Percentiles rank a stretch among this genome's conserved stretches.
Evolutionary conservation across 805 yeast species (phyloP).

Genomic region (Kodamaea hsintzibuensis): DNA sequence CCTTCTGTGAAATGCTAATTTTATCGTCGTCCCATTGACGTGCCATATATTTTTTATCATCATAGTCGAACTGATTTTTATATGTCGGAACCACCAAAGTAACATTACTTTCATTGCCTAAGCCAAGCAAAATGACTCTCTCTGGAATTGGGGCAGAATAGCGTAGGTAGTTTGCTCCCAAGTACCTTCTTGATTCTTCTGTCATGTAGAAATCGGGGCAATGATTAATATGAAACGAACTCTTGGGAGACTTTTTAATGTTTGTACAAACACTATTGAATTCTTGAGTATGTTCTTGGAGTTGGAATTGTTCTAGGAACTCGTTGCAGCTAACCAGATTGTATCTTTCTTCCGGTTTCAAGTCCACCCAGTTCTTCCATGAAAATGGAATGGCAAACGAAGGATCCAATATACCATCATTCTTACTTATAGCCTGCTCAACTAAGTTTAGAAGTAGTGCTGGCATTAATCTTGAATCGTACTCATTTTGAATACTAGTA

Average conservation of each 20-base stretch:
- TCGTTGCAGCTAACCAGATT: background rate
- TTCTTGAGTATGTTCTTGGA: background rate
- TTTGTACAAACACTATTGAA: background rate
- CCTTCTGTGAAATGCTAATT: background rate
- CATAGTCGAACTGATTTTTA: conserved; percentile 1
- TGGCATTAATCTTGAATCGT: conserved; percentile 34
- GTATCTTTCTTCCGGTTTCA: background rate
- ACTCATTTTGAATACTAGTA: background rate
- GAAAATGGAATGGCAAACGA: conserved; percentile 27
- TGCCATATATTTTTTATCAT: background rate
- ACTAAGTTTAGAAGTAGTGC: conserved; percentile 22
- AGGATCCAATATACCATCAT: conserved; percentile 20
- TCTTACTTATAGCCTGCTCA: conserved; percentile 1
- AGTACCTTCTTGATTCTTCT: conserved; percentile 10
- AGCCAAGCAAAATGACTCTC: conserved; percentile 31
- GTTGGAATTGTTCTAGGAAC: background rate
- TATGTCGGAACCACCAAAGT: conserved; percentile 24
- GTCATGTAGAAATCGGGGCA: background rate
- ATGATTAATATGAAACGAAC: background rate
- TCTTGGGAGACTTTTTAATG: background rate
- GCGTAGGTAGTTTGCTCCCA: conserved; percentile 36
- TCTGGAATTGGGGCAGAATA: conserved; percentile 30
- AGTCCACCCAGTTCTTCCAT: conserved; percentile 29
- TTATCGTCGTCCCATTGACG: background rate
- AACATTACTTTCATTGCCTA: conserved; percentile 15